These are phyloP conservation scores for Cudoniella acicularis DNA, from an alignment of 495 filamentous ascomycete genomes.

Conservation along the genomic window DNA sequence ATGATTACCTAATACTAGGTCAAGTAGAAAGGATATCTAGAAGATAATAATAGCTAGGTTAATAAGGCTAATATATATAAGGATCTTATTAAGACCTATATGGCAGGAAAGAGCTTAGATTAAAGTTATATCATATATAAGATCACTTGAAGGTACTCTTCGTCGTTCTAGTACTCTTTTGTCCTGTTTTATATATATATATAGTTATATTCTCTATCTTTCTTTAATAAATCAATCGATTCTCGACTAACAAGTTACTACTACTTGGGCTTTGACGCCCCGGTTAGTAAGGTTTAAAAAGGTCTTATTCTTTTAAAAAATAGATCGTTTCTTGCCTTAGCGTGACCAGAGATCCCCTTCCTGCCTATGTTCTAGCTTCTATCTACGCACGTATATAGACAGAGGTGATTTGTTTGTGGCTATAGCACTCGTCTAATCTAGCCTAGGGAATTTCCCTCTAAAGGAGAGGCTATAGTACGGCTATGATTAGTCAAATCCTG, in stretches of 20 bases:
- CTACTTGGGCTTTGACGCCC: conserved; percentile 2
- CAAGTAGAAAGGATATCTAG: conserved; percentile 12
- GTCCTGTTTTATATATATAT: conserved; percentile 2
- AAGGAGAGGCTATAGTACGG: conserved; percentile 1
- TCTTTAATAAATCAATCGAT: neutral
- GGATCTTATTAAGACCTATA: conserved; percentile 10
- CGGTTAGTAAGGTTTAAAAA: neutral
- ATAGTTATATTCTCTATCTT: conserved; percentile 6
- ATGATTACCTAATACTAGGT: conserved; percentile 11
- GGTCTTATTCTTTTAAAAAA: conserved; percentile 5
- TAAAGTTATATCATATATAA: conserved; percentile 10
- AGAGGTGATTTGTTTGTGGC: conserved; percentile 3
- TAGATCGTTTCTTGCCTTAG: conserved; percentile 2
- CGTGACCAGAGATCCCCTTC: conserved; percentile 3
- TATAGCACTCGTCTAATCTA: conserved; percentile 2
- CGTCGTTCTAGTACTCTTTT: conserved; percentile 5
- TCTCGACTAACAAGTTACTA: conserved; percentile 4
- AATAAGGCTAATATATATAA: conserved; percentile 10
- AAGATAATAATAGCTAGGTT: conserved; percentile 13
- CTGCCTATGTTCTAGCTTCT: neutral
- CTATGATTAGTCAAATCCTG: conserved; percentile 1
- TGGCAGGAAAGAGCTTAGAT: conserved; percentile 10
- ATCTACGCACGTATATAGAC: conserved; percentile 1
- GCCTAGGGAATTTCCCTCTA: conserved; percentile 1
- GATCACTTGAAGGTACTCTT: conserved; percentile 9